Conservation (phyloP, 371 early-diverging fungal species). For the Rhizomucor miehei region DNA sequence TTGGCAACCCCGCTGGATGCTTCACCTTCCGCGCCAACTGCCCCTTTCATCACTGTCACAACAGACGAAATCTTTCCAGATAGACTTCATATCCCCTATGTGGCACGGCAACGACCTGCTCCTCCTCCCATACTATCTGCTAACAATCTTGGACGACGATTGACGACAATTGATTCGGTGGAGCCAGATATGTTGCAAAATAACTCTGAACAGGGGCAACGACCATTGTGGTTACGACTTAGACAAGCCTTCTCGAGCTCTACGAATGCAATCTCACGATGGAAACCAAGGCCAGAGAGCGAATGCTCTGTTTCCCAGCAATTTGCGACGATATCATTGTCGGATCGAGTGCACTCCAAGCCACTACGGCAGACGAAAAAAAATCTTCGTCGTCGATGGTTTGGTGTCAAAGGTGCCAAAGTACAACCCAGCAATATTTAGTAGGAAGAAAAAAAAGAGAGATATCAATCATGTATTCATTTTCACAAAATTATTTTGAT, state of each 20-base stretch:
- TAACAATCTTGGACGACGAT: not conserved
- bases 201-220: not conserved
- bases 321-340: too few species aligned
- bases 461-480: not conserved
- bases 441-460: not conserved
- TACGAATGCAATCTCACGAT: not conserved
- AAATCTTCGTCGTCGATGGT: too few species aligned
- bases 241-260: not conserved
- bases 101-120: not conserved
- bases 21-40: slow-evolving; percentile 28
- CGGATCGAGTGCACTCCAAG: too few species aligned
- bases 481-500: slow-evolving; percentile 1
- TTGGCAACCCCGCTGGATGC: slow-evolving; percentile 37
- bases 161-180: not conserved
- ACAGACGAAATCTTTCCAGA: slow-evolving; percentile 26
- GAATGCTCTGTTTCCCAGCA: too few species aligned
- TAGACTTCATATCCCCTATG: slow-evolving; percentile 14
- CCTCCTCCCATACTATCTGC: too few species aligned
- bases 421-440: not conserved
- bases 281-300: too few species aligned
- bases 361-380: too few species aligned
- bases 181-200: not conserved
- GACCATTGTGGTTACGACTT: slow-evolving; percentile 1
- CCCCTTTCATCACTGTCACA: slow-evolving; percentile 30
- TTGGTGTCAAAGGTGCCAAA: too few species aligned